Evolutionary conservation across 306 rosid genomes (phyloP), one percentile per base, ranked within the genome.

Genomic region (Sindora glabra): DNA sequence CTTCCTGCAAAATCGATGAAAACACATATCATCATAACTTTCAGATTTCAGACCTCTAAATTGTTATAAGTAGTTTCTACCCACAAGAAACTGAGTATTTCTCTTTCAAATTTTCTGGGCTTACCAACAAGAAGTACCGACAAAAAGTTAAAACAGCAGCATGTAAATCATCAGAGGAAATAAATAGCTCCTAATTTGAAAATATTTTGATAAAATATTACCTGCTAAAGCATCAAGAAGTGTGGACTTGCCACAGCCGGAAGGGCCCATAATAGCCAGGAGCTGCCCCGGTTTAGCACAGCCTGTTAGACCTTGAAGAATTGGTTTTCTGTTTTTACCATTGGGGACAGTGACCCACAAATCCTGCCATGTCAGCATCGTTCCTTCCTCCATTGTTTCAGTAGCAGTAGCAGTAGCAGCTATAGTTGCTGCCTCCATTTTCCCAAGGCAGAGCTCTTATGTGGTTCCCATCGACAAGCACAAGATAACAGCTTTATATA

Each of bases 251-350:
- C 94, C 94, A 54, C 34, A 84, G 16, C 96, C 89, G 37, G 94
- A 84, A 66, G 89, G 92, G 27, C 96, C 96, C 94, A 88, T 85
- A 13, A 88, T 76, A 16, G 96, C 94, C 61, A 88, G 56, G 10
- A 82, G 69, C 58, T 78, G 69, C 1, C 87, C 96, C 8, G 85
- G 86, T 5, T 70, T 70, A 42, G 89, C 96, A 69, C 68, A 87
- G 14, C 84, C 79, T 2, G 78, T 83, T 0, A 77, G 30, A n/a
- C 50, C 74, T 41, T 80, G 56, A 22, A 77, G 58, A 3, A 74
- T 74, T 55, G 33, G 10, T 53, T 44, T 51, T 6, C 68, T 68
- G 3, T 42, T 14, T 23, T 64, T 67, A 36, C 62, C 56, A 34
- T 36, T 55, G 2, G 63, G 15, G 8, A 75, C 82, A 1, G 67